phyloP scores from a whole-genome alignment of 495 filamentous ascomycete species.

The Talaromyces stipitatus region DNA sequence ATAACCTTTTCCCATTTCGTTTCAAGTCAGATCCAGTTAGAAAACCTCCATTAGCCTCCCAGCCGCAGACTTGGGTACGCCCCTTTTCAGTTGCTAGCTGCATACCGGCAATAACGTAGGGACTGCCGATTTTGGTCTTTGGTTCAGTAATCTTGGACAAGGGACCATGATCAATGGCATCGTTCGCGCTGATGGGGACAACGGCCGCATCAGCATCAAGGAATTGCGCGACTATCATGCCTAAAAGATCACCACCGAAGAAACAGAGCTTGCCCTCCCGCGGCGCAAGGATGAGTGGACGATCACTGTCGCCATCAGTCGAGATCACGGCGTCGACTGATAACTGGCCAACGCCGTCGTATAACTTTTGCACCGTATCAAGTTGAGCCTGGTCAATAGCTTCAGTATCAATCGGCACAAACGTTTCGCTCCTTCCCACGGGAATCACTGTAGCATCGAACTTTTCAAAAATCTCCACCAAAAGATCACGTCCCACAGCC shows the following conservation, averaged over 20 bases:
- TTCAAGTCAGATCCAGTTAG: slow-evolving; percentile 21
- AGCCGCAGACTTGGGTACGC: slow-evolving; percentile 14
- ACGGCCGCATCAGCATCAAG: slow-evolving; percentile 17
- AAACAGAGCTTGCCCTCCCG: slow-evolving; percentile 15
- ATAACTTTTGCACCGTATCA: slow-evolving; percentile 13
- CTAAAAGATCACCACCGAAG: slow-evolving; percentile 20
- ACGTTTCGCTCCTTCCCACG: slow-evolving; percentile 19
- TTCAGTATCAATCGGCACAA: slow-evolving; percentile 22
- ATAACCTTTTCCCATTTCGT: slow-evolving; percentile 11
- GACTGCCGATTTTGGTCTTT: slow-evolving; percentile 21
- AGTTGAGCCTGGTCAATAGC: slow-evolving; percentile 22
- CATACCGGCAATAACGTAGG: slow-evolving; percentile 23
- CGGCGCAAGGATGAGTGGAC: slow-evolving; percentile 18
- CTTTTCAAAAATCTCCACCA: slow-evolving; percentile 8
- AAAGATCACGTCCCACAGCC: slow-evolving; percentile 17
- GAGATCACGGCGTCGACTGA: slow-evolving; percentile 17
- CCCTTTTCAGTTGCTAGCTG: slow-evolving; percentile 14
- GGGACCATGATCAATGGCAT: slow-evolving; percentile 17
- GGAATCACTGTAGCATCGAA: slow-evolving; percentile 16
- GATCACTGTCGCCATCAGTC: slow-evolving; percentile 22
- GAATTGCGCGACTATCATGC: slow-evolving; percentile 18
- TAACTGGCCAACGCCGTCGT: slow-evolving; percentile 10
- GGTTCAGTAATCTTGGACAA: slow-evolving; percentile 12
- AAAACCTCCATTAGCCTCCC: slow-evolving; percentile 24
- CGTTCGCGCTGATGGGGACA: slow-evolving; percentile 22